Evolutionary conservation across 192 early-diverging fungal genomes (phyloP), one percentile per base, ranked within the genome.

Genomic region (Coemansia sp.): DNA sequence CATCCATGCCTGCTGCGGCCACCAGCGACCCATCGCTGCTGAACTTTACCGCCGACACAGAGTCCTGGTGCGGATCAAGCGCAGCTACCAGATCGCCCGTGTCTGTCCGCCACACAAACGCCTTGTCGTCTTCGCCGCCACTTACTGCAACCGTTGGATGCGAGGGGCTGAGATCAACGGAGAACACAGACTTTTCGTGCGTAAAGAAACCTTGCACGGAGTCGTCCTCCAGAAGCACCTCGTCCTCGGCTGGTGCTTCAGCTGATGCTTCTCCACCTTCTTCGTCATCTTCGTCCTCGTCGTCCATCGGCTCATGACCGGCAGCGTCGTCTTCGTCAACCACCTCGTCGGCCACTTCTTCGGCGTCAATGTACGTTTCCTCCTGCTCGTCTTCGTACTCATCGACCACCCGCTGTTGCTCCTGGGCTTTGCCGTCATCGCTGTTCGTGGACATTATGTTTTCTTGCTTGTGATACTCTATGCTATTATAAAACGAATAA

Each of bases 1-100:
- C 97, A 65, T 97, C 95, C 95, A 99, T 94, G n/a, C 92, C 94
- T 44, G 90, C 97, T 2, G 89, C 85, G 6, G 95, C 95, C 50
- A 92, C 86, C 69, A 88, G 90, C 52, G 84, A 71, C 23, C 97
- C 97, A 66, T 92, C 90, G 31, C 65, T 69, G 72, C 86, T 94
- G 74, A 97, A 99, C 20, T 82, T 85, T 0, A 90, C 89, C 9
- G 90, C 74, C 29, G 87, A 84, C 11, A 97, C 90, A 1, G 95
- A 95, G 75, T 99, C 97, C 3, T 81, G 84, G 74, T 97, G 95
- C 30, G 88, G 86, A 30, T 83, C 85, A 33, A 64, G 74, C 68
- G 89, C 82, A 30, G 76, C 79, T 6, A 95, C 42, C 50, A 84
- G 82, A 44, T 93, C 90, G 34, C 94, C 95, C 4, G 85, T 93